These are phyloP conservation scores for Acer saccharum DNA, from an alignment of 345 rosid species.

Conservation along the genomic window DNA sequence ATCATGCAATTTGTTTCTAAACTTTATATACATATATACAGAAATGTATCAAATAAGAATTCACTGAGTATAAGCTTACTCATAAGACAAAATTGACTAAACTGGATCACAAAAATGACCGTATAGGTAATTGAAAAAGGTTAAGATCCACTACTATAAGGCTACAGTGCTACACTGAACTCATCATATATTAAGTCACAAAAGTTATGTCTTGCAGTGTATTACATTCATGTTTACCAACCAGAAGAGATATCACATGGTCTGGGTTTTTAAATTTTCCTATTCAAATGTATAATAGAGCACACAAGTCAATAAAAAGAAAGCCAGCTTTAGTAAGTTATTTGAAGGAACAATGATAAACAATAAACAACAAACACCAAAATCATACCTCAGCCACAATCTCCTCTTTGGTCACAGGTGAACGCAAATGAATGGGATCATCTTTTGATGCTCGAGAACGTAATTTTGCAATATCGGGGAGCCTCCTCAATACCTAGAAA, in stretches of 20 bases:
- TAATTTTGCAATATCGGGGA: conserved; percentile 61
- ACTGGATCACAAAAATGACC: neutral
- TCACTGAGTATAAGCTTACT: neutral
- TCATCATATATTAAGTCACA: neutral
- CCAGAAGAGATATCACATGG: neutral
- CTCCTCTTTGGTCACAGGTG: conserved; percentile 74
- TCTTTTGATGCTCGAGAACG: conserved; percentile 69
- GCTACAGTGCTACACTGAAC: neutral
- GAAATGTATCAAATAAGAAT: neutral
- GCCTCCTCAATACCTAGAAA: conserved; percentile 59
- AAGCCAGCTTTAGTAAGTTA: neutral
- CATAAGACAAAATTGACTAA: too few relatives aligned
- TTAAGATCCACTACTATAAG: neutral
- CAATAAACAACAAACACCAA: too few relatives aligned
- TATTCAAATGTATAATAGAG: neutral
- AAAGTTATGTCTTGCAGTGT: neutral
- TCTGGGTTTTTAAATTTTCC: neutral
- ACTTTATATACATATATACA: neutral
- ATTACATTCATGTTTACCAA: neutral
- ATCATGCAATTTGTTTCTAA: neutral
- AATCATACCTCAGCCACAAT: conserved; percentile 69
- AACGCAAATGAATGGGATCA: conserved; percentile 65
- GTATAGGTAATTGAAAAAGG: neutral
- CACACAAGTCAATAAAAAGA: neutral
- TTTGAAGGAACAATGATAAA: neutral